A percentile compares a stretch with the other conserved stretches of the same genome.
phyloP scores from a whole-genome alignment of 2,329 filamentous ascomycete genomes.

The Pseudocercospora vitis region DNA sequence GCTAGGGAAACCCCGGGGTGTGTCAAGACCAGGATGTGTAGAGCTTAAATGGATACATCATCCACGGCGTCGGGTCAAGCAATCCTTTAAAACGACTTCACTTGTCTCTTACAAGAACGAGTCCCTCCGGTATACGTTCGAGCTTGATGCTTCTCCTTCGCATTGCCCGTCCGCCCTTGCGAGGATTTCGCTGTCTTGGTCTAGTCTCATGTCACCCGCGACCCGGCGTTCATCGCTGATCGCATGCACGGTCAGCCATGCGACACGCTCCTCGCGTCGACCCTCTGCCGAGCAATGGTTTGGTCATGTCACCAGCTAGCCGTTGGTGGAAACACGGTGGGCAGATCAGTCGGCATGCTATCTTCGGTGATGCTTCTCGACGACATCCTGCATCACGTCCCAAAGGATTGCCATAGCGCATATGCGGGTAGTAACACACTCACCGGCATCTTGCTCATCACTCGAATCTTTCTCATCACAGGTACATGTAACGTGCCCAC shows the following conservation, averaged over 20 bases:
- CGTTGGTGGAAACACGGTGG: too few relatives aligned
- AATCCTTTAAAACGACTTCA: slow-evolving; percentile 1
- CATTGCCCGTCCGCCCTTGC: background rate
- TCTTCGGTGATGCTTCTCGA: too few relatives aligned
- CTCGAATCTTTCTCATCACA: background rate
- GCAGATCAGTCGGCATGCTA: too few relatives aligned
- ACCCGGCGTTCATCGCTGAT: background rate
- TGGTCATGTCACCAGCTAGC: too few relatives aligned
- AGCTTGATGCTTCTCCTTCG: background rate
- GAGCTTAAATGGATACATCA: background rate
- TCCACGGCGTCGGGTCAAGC: background rate
- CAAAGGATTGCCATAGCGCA: background rate
- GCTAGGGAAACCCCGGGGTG: background rate
- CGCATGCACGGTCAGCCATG: background rate
- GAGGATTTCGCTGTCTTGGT: background rate
- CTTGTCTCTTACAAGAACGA: background rate
- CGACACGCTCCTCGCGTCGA: background rate
- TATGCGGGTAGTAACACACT: slow-evolving; percentile 1
- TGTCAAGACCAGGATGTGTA: background rate
- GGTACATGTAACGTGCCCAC: slow-evolving; percentile 19
- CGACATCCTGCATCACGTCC: background rate
- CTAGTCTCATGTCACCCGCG: background rate
- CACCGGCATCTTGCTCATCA: background rate
- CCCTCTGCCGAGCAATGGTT: background rate
- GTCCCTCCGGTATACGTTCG: background rate